These are phyloP conservation scores for Apiospora sp. DNA, from an alignment of 2,329 filamentous ascomycete genomes.

Conservation along the genomic window DNA sequence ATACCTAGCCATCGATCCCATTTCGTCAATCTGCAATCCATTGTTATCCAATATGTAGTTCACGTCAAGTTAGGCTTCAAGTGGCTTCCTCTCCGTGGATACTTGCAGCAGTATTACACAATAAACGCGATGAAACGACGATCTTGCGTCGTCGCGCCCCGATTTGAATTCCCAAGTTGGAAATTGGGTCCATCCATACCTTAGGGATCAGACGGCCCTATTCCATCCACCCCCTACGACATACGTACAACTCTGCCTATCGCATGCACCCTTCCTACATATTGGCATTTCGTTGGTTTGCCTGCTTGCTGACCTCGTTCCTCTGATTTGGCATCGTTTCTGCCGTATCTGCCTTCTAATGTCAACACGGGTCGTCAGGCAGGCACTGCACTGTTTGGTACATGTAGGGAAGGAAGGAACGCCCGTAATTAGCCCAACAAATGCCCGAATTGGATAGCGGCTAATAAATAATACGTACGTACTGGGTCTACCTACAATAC, in stretches of 20 bases:
- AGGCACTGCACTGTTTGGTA: neutral
- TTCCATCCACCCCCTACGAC: neutral
- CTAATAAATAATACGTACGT: constrained; percentile 4
- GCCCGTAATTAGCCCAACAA: neutral
- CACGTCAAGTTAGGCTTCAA: neutral
- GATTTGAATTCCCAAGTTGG: constrained; percentile 10
- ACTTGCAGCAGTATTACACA: neutral
- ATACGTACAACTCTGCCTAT: neutral
- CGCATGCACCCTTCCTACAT: constrained; percentile 1
- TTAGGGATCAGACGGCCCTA: constrained; percentile 11
- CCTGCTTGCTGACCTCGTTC: neutral
- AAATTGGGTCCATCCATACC: neutral
- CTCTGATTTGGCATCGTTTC: neutral
- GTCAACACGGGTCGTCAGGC: neutral
- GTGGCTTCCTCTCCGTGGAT: neutral
- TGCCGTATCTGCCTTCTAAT: neutral
- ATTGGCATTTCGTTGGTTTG: constrained; percentile 10
- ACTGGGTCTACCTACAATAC: neutral
- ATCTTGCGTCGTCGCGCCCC: constrained; percentile 12
- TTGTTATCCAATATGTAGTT: neutral
- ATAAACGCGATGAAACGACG: constrained; percentile 14
- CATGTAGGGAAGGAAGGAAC: neutral
- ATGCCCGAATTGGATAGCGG: neutral
- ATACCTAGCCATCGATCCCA: neutral
- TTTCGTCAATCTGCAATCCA: neutral